Evolutionary conservation across 202 grass and related monocot genomes (phyloP), one percentile per base, ranked within the genome.

Genomic region (Schoenoplectus tabernaemontani): DNA sequence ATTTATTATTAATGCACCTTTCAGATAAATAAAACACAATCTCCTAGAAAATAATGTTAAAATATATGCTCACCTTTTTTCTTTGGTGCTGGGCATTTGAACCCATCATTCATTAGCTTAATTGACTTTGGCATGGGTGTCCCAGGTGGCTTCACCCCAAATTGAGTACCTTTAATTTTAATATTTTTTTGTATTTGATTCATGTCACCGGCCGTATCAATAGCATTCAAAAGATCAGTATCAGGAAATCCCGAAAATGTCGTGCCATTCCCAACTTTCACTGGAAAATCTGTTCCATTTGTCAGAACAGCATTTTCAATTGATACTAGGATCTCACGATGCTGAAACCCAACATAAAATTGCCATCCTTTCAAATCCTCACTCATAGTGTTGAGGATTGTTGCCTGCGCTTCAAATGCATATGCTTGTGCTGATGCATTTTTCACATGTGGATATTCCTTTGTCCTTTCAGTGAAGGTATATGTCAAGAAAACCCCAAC

Each of bases 401-500:
- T 76, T 24, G 82, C 91, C 57, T 47, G 30, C 19, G 91, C 82
- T 73, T 84, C 89, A 80, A 97, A 97, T 54, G 89, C 87, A 85
- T 90, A 98, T 23, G 95, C 70, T 90, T 98, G 95, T 38, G 95
- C 95, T 64, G 95, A 84, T 74, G 86, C 88, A 59, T 98, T 98
- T 92, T 98, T 98, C n/a, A 92, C 59, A 57, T 82, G 87, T 4
- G 95, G 95, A 81, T 77, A 98, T 85, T 95, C 91, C 84, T 95
- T 98, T 36, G 60, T 34, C 36, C 95, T 86, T 79, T 87, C 80
- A 15, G 85, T 4, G 83, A 95, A 98, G 17, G 86, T 89, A 88
- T 98, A 98, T n/a, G 88, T 78, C 34, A 95, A 81, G 87, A 98
- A 98, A 61, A 79, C 91, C 73, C 91, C 96, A 66, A 86, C 83